Base-by-base conservation (phyloP, 1,284 basidiomycete genomes). In the Leucocoprinus gongylophorus region DNA sequence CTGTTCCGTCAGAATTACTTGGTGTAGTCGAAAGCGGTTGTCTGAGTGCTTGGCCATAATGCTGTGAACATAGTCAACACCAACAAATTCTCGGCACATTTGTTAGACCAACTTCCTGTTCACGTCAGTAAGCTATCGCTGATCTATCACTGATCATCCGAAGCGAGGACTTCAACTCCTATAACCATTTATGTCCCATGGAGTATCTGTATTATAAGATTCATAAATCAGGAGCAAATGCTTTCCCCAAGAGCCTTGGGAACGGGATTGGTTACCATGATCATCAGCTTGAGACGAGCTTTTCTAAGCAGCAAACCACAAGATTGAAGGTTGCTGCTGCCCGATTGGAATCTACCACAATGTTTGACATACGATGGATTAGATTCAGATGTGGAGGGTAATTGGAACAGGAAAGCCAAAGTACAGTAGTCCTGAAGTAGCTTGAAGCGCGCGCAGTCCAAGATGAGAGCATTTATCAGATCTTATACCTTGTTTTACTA, bases 131-230 rank as follows among this genome's bases (percentile, higher is more conserved):
- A 7, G 4, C 6, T 37, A 17, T 37, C 13, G 7, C 35, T 37
- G 35, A 37, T 17, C 23, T 26, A 6, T 26, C 6, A 26, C 6
- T 12, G 33, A 9, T n/a, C 39, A 18, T 49, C 15, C 29, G 38
- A 49, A 37, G 21, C 30, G 50, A 26, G 23, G n/a, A n/a, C n/a
- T n/a, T n/a, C n/a, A n/a, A n/a, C 23, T 28, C 43, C 50, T 39
- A 43, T 42, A 17, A 26, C 21, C 23, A 20, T 21, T 28, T 29
- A 39, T 28, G 40, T 39, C 43, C 42, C 33, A 45, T 15, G 18
- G 33, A 40, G 21, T 21, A 21, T n/a, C 15, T 32, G 32, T 18
- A 23, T 12, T 17, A 39, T 9, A n/a, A 26, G 47, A 29, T 15
- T 48, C 28, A 50, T 37, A 21, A 37, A 50, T 35, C 17, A 43